phyloP scores from a whole-genome alignment of 805 yeast species.

The Starmera dryadoides region DNA sequence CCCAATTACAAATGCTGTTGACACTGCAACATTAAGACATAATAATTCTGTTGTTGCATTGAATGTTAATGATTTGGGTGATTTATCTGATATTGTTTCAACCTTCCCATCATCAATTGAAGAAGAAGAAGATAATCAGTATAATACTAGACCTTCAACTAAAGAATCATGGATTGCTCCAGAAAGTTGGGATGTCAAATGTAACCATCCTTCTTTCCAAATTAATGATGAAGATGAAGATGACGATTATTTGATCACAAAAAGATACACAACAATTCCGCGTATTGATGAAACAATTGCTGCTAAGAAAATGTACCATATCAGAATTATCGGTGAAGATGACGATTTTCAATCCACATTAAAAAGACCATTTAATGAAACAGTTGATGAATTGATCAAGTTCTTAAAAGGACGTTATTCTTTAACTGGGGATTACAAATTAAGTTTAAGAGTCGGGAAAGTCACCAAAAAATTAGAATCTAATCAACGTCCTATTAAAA shows the following conservation, averaged over 20 bases:
- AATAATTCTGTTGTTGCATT: conserved; percentile 9
- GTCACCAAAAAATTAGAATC: conserved; percentile 65
- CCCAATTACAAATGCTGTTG: conserved; percentile 5
- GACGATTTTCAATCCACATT: conserved; percentile 78
- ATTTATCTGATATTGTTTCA: conserved; percentile 43
- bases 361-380: conserved; percentile 70
- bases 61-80: conserved; percentile 30
- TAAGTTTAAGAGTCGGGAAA: conserved; percentile 71
- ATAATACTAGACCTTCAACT: conserved; percentile 1
- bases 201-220: conserved; percentile 9
- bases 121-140: not conserved
- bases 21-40: conserved; percentile 4
- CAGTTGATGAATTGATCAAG: conserved; percentile 67
- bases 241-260: conserved; percentile 28
- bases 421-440: conserved; percentile 62
- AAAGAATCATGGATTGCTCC: conserved; percentile 45
- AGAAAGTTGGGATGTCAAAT: conserved; percentile 55
- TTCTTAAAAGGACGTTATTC: conserved; percentile 72
- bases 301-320: conserved; percentile 32
- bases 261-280: conserved; percentile 27
- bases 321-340: conserved; percentile 77
- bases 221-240: conserved; percentile 21
- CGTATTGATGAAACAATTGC: conserved; percentile 21
- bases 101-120: not conserved
- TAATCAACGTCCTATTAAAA: conserved; percentile 68